Percentiles rank a stretch among this genome's conserved stretches.
Evolutionary conservation across 179 eudicot species (phyloP).

Genomic region (Spinacia oleracea): DNA sequence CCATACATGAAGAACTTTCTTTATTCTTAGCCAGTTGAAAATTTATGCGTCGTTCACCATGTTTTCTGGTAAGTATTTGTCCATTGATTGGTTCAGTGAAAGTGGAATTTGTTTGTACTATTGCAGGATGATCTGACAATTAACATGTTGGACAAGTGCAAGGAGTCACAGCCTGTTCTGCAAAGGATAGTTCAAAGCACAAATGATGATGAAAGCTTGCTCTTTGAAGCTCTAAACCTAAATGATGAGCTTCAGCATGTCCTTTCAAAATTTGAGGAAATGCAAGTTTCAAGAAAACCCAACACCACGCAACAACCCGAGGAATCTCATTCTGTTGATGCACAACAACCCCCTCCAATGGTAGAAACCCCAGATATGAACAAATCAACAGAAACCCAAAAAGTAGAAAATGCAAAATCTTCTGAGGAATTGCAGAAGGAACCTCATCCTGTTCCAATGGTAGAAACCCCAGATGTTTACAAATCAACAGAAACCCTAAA

Average conservation of each 20-base stretch:
- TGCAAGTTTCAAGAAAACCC: constrained; percentile 41
- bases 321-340: constrained; percentile 24
- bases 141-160: constrained; percentile 82
- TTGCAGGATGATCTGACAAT: constrained; percentile 79
- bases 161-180: constrained; percentile 69
- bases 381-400: constrained; percentile 2
- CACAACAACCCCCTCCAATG: constrained; percentile 8
- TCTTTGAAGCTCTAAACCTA: constrained; percentile 84
- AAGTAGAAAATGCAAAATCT: not conserved
- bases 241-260: constrained; percentile 80
- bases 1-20: not conserved
- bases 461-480: not conserved
- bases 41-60: not conserved
- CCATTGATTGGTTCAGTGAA: not conserved
- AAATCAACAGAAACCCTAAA: constrained; percentile 1
- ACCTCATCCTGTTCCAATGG: constrained; percentile 17
- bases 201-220: constrained; percentile 69
- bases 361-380: not conserved
- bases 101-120: constrained; percentile 5
- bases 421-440: constrained; percentile 18
- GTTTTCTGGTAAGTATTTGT: constrained; percentile 1
- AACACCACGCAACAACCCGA: constrained; percentile 19
- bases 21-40: not conserved
- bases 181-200: constrained; percentile 78
- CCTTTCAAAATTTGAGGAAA: constrained; percentile 59